phyloP scores from a whole-genome alignment of 2,329 filamentous ascomycete genomes.

The Trichoderma koningii region DNA sequence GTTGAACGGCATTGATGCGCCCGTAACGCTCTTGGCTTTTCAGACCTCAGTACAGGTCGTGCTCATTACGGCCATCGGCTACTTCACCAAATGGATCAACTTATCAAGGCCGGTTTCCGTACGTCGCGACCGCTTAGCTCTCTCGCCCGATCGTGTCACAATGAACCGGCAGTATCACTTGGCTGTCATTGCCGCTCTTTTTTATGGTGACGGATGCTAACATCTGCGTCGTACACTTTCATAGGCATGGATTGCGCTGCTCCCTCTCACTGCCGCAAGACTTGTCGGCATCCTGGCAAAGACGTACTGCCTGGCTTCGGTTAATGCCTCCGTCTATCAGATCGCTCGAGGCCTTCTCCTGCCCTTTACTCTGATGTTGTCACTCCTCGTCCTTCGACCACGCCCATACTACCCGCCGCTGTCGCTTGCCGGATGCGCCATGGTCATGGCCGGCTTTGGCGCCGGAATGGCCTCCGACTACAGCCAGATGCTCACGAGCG shows the following conservation, averaged over 20 bases:
- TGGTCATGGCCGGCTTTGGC: conserved; percentile 22
- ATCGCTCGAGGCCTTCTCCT: conserved; percentile 19
- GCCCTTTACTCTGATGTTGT: conserved; percentile 8
- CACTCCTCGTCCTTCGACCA: conserved; percentile 19
- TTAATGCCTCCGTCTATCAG: conserved; percentile 23
- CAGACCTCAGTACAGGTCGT: conserved; percentile 17
- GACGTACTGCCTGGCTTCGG: conserved; percentile 19
- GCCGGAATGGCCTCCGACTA: conserved; percentile 22
- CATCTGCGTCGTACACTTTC: not conserved
- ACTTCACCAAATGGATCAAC: conserved; percentile 21
- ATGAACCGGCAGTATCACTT: not conserved
- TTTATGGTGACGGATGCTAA: not conserved
- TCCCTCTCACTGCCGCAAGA: conserved; percentile 21
- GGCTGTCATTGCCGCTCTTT: not conserved
- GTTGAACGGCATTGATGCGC: conserved; percentile 16
- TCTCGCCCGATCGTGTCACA: not conserved
- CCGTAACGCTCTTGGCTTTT: conserved; percentile 15
- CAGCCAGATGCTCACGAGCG: conserved; percentile 21
- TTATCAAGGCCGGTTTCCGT: conserved; percentile 20
- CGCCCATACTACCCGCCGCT: conserved; percentile 17
- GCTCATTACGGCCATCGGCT: conserved; percentile 13
- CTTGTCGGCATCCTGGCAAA: conserved; percentile 23
- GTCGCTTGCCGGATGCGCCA: conserved; percentile 9
- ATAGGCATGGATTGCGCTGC: conserved; percentile 23
- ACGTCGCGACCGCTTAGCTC: not conserved